Evolutionary conservation across 2,329 filamentous ascomycete genomes (phyloP), one percentile per base, ranked within the genome.

Genomic region (Zarea fungicola): DNA sequence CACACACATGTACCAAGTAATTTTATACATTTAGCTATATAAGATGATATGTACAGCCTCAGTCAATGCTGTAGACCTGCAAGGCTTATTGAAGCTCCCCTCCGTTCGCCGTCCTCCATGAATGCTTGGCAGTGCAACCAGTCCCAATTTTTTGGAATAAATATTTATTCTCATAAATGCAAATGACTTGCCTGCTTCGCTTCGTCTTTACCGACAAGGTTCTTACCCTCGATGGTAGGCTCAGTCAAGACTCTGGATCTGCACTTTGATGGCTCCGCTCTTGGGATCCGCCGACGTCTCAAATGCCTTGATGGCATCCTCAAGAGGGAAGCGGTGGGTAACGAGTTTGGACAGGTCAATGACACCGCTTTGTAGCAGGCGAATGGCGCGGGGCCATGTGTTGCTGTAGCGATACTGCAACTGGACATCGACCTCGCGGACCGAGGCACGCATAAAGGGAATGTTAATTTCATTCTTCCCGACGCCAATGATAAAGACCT

Each of bases 361-460:
- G 4, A 96, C 80, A 2, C 89, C 89, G 63, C 84, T 89, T 74
- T 89, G 81, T 31, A 97, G 78, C 55, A 97, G 74, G 41, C 91
- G 81, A 58, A 97, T 96, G 36, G 93, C 92, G 54, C 89, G 81
- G 28, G 92, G 93, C 92, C 92, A 97, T 19, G 89, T 96, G 74
- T 97, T 96, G 72, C 80, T 81, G 75, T 97, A 97, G 53, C 93
- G 82, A 74, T 97, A 97, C 74, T 97, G 92, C 69, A 96, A 93
- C 72, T 95, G 89, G 52, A 97, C 75, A 69, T 97, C 92, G 58
- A 97, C 87, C 72, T 97, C 93, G 55, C 88, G 81, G 6, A 91
- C 92, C 60, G 86, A 92, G 50, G 92, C 79, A 44, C 89, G 75
- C 92, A 96, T 96, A 68, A 97, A 97, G 23, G 92, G 92, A 55